These are phyloP conservation scores for Dictyostelium brefeldianum DNA, from an alignment of 78 protist genomes.

Conservation along the genomic window DNA sequence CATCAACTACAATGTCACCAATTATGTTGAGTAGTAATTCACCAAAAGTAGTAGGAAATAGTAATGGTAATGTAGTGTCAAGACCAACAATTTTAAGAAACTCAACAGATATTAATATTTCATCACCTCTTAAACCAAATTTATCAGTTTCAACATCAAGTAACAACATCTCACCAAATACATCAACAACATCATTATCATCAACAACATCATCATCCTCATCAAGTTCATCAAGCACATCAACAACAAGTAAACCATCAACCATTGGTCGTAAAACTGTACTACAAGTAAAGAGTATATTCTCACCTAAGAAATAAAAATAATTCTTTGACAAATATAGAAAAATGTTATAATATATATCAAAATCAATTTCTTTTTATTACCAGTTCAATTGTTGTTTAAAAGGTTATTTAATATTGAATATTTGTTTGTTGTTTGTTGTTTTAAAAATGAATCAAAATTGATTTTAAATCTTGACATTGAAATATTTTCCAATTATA, in stretches of 20 bases:
- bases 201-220: background rate
- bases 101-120: background rate
- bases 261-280: slow-evolving; percentile 12
- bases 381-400: too few species aligned
- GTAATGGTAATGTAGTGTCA: background rate
- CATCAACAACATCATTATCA: background rate
- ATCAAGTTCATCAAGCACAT: background rate
- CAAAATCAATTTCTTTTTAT: too few species aligned
- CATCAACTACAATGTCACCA: background rate
- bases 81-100: background rate
- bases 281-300: slow-evolving; percentile 21
- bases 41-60: background rate
- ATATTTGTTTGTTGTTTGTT: too few species aligned
- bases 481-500: too few species aligned
- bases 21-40: background rate
- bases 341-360: too few species aligned
- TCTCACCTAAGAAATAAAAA: slow-evolving; percentile 1
- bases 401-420: too few species aligned
- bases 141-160: background rate
- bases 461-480: too few species aligned
- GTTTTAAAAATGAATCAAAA: too few species aligned
- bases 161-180: too few species aligned
- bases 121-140: background rate
- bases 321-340: too few species aligned
- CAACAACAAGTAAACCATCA: background rate